Conservation (phyloP, 2,329 filamentous ascomycete species). For the Coniochaeta sp. region DNA sequence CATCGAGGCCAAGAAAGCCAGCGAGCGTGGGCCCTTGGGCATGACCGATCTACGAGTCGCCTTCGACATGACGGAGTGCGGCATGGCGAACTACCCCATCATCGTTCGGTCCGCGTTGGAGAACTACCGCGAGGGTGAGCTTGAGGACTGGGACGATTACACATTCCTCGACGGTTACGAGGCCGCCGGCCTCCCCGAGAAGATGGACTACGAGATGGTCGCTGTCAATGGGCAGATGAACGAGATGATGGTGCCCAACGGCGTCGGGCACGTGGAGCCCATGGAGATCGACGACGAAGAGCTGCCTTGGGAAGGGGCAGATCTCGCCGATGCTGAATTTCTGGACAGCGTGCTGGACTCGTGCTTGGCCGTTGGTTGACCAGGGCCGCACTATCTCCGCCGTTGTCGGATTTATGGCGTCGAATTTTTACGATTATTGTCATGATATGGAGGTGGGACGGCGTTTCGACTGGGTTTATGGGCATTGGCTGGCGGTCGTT, state of each 20-base stretch:
- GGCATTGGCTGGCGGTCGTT: conserved; percentile 4
- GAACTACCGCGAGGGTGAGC: conserved; percentile 67
- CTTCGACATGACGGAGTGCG: conserved; percentile 67
- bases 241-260: conserved; percentile 34
- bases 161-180: conserved; percentile 38
- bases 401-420: background rate
- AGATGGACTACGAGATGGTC: conserved; percentile 23
- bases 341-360: conserved; percentile 53
- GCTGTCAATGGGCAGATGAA: conserved; percentile 28
- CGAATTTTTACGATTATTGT: conserved; percentile 1
- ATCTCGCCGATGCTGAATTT: conserved; percentile 39
- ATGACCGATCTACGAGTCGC: conserved; percentile 74
- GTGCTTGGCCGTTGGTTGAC: conserved; percentile 39
- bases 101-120: conserved; percentile 64
- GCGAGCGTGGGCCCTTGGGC: conserved; percentile 63
- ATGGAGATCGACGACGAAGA: conserved; percentile 57
- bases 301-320: conserved; percentile 56
- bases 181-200: conserved; percentile 13
- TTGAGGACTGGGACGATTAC: conserved; percentile 60
- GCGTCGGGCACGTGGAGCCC: conserved; percentile 37
- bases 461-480: background rate
- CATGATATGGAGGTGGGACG: conserved; percentile 1
- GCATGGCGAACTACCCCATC: conserved; percentile 71
- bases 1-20: conserved; percentile 69
- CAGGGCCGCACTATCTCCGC: background rate